phyloP scores from a whole-genome alignment of 208 protist genomes.

The Crithidia mellificae region DNA sequence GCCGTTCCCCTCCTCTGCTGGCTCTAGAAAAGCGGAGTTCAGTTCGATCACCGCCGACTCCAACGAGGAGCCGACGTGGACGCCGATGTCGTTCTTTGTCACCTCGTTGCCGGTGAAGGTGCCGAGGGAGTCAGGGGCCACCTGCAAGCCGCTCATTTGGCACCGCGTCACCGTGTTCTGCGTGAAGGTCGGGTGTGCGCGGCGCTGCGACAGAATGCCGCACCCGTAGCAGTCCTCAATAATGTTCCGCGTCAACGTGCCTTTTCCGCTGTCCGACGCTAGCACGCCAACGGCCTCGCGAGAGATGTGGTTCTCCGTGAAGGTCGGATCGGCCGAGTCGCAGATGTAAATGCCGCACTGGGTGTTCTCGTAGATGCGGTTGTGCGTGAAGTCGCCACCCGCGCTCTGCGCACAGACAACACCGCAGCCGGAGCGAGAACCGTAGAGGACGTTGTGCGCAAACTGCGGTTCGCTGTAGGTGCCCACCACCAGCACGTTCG shows the following conservation, averaged over 20 bases:
- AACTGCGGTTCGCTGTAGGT: slow-evolving; percentile 59
- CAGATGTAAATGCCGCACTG: slow-evolving; percentile 69
- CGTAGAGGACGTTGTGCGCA: slow-evolving; percentile 50
- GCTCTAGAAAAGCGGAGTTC: slow-evolving; percentile 36
- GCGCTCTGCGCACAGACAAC: slow-evolving; percentile 50
- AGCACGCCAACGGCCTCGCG: slow-evolving; percentile 73
- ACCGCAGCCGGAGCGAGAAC: slow-evolving; percentile 57
- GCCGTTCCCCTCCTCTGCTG: neutral
- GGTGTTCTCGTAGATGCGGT: slow-evolving; percentile 72
- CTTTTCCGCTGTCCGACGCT: slow-evolving; percentile 61
- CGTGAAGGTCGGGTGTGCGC: slow-evolving; percentile 58
- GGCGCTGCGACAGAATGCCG: slow-evolving; percentile 65
- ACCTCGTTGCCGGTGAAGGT: slow-evolving; percentile 60
- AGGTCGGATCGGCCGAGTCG: slow-evolving; percentile 44
- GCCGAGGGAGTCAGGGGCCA: slow-evolving; percentile 57
- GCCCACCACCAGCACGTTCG: slow-evolving; percentile 71
- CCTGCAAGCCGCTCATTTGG: slow-evolving; percentile 56
- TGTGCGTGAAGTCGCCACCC: slow-evolving; percentile 53
- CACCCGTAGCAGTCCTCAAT: slow-evolving; percentile 63
- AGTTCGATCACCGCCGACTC: slow-evolving; percentile 55
- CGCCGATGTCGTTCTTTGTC: slow-evolving; percentile 70
- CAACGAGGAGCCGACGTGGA: slow-evolving; percentile 71
- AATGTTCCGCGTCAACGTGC: slow-evolving; percentile 56
- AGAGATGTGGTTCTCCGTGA: slow-evolving; percentile 53
- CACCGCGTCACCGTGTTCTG: slow-evolving; percentile 55